These are phyloP conservation scores for Kwoniella sp. DNA, from an alignment of 768 basidiomycete species.

Conservation along the genomic window DNA sequence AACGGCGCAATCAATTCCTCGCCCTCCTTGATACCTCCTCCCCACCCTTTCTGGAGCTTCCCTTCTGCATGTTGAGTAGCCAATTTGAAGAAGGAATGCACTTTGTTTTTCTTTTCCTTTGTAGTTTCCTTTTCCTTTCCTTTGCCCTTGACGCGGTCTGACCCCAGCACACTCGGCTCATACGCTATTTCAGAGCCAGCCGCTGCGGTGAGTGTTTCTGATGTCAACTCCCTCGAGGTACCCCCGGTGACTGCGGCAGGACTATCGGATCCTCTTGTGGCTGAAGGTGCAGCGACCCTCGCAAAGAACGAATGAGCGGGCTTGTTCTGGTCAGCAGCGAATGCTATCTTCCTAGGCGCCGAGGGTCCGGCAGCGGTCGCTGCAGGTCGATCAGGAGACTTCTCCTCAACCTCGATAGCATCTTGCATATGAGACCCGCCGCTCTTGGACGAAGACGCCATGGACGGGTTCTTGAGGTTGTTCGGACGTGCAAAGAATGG, in stretches of 20 bases:
- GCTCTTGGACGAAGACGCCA: background rate
- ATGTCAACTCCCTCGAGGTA: slow-evolving; percentile 11
- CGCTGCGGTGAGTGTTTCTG: no score
- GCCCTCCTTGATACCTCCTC: slow-evolving; percentile 34
- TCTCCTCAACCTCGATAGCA: slow-evolving; percentile 23
- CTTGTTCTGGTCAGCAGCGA: slow-evolving; percentile 37
- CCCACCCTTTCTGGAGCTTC: slow-evolving; percentile 41
- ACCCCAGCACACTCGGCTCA: background rate
- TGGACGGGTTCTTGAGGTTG: background rate
- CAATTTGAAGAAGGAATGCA: slow-evolving; percentile 37
- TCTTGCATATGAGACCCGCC: slow-evolving; percentile 4
- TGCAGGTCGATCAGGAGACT: slow-evolving; percentile 4
- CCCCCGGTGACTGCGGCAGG: background rate
- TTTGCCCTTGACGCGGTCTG: background rate
- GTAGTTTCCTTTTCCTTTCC: background rate
- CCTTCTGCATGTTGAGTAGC: slow-evolving; percentile 15
- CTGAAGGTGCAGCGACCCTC: slow-evolving; percentile 1
- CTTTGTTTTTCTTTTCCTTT: slow-evolving; percentile 19
- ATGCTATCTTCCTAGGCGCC: slow-evolving; percentile 30
- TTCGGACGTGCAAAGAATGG: slow-evolving; percentile 1
- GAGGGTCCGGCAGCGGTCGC: slow-evolving; percentile 1
- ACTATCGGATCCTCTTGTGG: background rate
- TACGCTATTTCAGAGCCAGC: slow-evolving; percentile 12
- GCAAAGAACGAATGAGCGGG: slow-evolving; percentile 41
- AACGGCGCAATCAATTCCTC: slow-evolving; percentile 41